Evolutionary conservation across 139 green algal genomes (phyloP), one percentile per base, ranked within the genome.

Genomic region (Micractinium sp.): DNA sequence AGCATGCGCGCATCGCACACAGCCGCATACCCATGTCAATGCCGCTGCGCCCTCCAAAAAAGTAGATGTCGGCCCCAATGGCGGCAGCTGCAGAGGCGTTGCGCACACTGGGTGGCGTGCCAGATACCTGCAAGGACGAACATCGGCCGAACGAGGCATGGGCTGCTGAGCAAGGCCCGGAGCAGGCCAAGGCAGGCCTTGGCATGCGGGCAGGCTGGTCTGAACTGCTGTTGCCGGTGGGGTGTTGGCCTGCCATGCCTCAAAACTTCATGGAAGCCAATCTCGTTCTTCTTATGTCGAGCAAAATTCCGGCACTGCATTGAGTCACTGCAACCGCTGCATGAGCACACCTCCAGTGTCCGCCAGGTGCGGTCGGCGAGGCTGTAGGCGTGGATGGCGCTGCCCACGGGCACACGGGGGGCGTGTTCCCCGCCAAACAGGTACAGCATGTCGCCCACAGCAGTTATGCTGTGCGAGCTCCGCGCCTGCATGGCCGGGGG

Each of bases 371-470:
- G 66, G 38, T 79, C 20, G 29, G n/a, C 7, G 27, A 79, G 38
- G 38, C 41, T 31, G 61, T 87, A 87, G 0, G 39, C 39, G 56
- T 87, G 36, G 27, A 87, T 14, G 20, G 67, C 67, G 1, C 9
- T 29, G 13, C 83, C 66, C 2, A 80, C 29, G 38, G 83, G 83
- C 39, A 66, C 73, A 0, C 93, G 88, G 0, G 93, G 90, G 36
- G 92, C 83, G 27, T 93, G 88, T 69, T 95, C 93, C 9, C 93
- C 93, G 1, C 90, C 93, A 38, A 92, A 93, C 22, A 93, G 41
- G 47, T 90, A 91, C 3, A 92, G 1, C 15, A 74, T 78, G 25
- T 56, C 61, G 16, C 41, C 83, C 35, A 81, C 61, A 15, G 61
- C 76, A 3, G 61, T 89, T 29, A 91, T 61, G 23, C 31, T 81